These are phyloP conservation scores for Fusarium oligoseptatum DNA, from an alignment of 2,329 filamentous ascomycete genomes.

Conservation along the genomic window DNA sequence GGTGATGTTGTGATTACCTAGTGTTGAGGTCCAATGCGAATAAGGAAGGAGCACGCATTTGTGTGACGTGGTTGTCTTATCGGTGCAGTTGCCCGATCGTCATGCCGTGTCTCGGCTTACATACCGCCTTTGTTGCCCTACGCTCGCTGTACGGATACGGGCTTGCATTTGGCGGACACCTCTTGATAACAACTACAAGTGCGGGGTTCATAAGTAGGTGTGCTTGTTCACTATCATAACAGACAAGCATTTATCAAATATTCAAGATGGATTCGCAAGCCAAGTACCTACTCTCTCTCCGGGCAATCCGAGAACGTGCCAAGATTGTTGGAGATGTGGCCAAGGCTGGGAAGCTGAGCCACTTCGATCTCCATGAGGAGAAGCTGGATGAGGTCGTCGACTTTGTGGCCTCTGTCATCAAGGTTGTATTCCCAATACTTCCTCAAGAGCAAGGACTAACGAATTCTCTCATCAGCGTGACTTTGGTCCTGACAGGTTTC, in stretches of 20 bases:
- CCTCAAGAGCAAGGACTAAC: neutral
- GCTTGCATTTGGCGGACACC: neutral
- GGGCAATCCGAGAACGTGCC: slow-evolving; percentile 54
- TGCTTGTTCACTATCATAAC: neutral
- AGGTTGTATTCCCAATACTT: slow-evolving; percentile 47
- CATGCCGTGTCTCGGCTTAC: neutral
- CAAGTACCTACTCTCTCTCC: slow-evolving; percentile 53
- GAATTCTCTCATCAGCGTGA: slow-evolving; percentile 55
- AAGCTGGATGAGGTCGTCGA: slow-evolving; percentile 56
- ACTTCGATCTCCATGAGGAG: slow-evolving; percentile 57
- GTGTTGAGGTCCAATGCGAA: neutral
- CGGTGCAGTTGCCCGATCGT: neutral
- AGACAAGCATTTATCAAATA: neutral
- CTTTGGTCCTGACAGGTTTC: slow-evolving; percentile 61
- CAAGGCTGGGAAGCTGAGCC: slow-evolving; percentile 53
- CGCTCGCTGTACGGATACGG: neutral
- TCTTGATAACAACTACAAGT: neutral
- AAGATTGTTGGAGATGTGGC: slow-evolving; percentile 52
- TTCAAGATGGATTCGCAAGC: slow-evolving; percentile 23
- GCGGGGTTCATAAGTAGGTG: neutral
- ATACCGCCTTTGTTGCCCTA: neutral
- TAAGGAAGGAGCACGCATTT: neutral
- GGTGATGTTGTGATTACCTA: neutral
- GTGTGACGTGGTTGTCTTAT: slow-evolving; percentile 2
- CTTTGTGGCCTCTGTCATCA: slow-evolving; percentile 59